phyloP scores from a whole-genome alignment of 805 yeast species.

The Blastobotrys attinorum region DNA sequence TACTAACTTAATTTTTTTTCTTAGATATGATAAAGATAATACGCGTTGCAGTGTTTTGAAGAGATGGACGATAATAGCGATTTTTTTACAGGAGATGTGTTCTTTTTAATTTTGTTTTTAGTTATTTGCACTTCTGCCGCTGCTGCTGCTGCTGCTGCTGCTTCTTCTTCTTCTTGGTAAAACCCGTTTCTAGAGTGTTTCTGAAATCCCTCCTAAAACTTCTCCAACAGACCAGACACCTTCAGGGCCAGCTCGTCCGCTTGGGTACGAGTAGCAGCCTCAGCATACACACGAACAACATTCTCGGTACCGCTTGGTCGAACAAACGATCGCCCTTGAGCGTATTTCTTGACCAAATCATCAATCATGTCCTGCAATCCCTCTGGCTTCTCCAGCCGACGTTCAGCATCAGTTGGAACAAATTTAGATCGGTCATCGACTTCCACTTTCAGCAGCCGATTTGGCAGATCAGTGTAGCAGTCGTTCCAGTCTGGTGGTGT shows the following conservation, averaged over 20 bases:
- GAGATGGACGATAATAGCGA: no score
- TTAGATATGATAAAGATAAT: no score
- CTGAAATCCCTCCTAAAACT: slow-evolving; percentile 12
- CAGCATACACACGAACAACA: slow-evolving; percentile 93
- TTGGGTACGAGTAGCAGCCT: slow-evolving; percentile 50
- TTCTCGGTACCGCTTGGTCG: slow-evolving; percentile 98
- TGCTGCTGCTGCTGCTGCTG: no score
- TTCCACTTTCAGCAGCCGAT: slow-evolving; percentile 67
- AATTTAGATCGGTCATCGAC: slow-evolving; percentile 77
- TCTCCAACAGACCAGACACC: slow-evolving; percentile 14
- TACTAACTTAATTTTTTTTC: no score
- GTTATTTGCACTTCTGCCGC: no score
- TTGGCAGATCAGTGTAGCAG: slow-evolving; percentile 80
- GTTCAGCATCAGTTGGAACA: slow-evolving; percentile 84
- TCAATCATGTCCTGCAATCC: slow-evolving; percentile 76
- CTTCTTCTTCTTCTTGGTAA: no score
- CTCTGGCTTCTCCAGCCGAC: slow-evolving; percentile 64
- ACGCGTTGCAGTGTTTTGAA: no score
- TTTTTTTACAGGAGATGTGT: no score
- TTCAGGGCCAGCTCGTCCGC: slow-evolving; percentile 36
- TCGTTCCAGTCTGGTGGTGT: slow-evolving; percentile 66
- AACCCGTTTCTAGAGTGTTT: no score
- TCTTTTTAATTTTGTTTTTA: no score
- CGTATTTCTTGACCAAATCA: slow-evolving; percentile 44
- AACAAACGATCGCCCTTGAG: slow-evolving; percentile 77